Evolutionary conservation across 805 yeast genomes (phyloP).

Genomic region (Wickerhamomyces mucosus): DNA sequence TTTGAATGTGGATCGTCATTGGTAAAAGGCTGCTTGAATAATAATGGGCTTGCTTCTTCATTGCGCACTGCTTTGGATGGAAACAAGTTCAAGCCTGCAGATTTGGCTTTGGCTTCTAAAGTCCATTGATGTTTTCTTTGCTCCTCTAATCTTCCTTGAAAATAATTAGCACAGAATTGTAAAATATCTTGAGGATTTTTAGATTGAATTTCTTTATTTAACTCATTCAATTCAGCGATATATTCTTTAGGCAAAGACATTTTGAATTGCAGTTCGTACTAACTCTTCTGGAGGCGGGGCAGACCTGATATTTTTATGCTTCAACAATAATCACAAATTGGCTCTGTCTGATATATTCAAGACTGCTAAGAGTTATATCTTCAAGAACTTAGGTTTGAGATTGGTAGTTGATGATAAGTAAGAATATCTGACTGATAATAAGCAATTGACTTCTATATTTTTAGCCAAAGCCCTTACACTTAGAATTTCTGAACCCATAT

Average conservation of each 20-base stretch:
- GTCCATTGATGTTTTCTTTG: conserved; percentile 46
- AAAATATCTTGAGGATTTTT: conserved; percentile 58
- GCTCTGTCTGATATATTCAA: too few relatives aligned
- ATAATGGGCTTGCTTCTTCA: conserved; percentile 9
- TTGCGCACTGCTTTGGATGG: conserved; percentile 25
- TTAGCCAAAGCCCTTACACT: too few relatives aligned
- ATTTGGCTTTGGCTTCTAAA: conserved; percentile 37
- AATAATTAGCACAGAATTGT: conserved; percentile 70
- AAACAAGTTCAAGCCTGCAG: conserved; percentile 40
- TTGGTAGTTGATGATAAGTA: too few relatives aligned
- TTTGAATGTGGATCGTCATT: conserved; percentile 55
- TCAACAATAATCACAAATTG: too few relatives aligned
- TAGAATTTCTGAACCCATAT: too few relatives aligned
- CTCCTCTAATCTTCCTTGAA: conserved; percentile 49
- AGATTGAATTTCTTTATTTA: conserved; percentile 45
- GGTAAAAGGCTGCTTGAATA: conserved; percentile 38
- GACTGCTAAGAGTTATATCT: too few relatives aligned
- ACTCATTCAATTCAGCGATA: conserved; percentile 48
- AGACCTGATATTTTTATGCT: too few relatives aligned
- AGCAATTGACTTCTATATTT: too few relatives aligned
- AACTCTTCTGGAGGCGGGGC: too few relatives aligned
- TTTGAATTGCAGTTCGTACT: background rate
- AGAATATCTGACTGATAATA: too few relatives aligned
- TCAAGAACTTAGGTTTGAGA: too few relatives aligned
- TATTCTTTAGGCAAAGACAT: conserved; percentile 30